Percentiles rank a stretch among this genome's conserved stretches.
Conservation (phyloP, 2,329 filamentous ascomycete species). For the Exophiala spinifera region DNA sequence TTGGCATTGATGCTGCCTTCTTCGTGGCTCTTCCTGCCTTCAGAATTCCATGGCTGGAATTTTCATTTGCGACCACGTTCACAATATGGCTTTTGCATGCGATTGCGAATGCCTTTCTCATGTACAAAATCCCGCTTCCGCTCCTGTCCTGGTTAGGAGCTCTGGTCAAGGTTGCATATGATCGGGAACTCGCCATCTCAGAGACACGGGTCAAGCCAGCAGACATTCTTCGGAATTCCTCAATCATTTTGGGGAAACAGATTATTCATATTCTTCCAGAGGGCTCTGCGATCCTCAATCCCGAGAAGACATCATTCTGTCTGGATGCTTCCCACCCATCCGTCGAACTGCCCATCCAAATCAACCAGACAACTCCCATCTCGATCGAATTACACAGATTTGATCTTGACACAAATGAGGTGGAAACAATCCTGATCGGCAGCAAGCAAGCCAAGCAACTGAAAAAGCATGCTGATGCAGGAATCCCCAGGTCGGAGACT, state of each 20-base stretch:
- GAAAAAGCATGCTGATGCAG: slow-evolving; percentile 66
- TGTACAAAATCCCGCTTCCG: slow-evolving; percentile 86
- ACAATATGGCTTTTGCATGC: slow-evolving; percentile 70
- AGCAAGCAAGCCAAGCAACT: slow-evolving; percentile 72
- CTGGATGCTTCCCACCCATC: slow-evolving; percentile 62
- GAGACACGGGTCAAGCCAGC: slow-evolving; percentile 87
- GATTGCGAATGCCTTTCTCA: slow-evolving; percentile 75
- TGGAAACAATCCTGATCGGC: slow-evolving; percentile 75
- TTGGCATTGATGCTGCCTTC: slow-evolving; percentile 78
- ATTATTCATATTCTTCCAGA: slow-evolving; percentile 97
- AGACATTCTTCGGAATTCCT: slow-evolving; percentile 84
- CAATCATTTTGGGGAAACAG: slow-evolving; percentile 90
- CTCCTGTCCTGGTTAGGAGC: slow-evolving; percentile 69
- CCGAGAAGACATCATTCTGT: slow-evolving; percentile 76
- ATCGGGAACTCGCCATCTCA: slow-evolving; percentile 89
- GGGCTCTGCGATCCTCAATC: slow-evolving; percentile 88
- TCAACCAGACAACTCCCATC: slow-evolving; percentile 89
- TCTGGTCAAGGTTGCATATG: slow-evolving; percentile 77
- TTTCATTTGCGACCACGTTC: slow-evolving; percentile 71
- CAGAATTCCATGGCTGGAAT: slow-evolving; percentile 94
- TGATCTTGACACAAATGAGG: slow-evolving; percentile 75
- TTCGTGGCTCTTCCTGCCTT: slow-evolving; percentile 82
- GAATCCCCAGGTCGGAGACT: slow-evolving; percentile 45
- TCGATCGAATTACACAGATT: slow-evolving; percentile 84
- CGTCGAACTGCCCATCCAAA: slow-evolving; percentile 74